phyloP scores from a whole-genome alignment of 768 basidiomycete genomes.

The Tricholoma terreum region DNA sequence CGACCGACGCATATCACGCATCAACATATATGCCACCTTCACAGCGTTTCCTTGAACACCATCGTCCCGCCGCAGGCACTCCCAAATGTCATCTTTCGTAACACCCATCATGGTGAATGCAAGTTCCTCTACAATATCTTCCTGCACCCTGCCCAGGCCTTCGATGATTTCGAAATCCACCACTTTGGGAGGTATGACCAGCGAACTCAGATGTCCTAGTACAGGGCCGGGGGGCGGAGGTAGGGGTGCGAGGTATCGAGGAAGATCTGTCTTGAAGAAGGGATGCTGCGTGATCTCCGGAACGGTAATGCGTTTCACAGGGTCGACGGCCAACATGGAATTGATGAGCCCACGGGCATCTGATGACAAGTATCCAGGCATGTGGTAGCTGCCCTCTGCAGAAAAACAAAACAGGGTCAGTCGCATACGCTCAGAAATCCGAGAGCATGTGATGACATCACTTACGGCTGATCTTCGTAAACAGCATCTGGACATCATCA shows the following conservation, averaged over 20 bases:
- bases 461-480: slow-evolving; percentile 91
- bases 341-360: slow-evolving; percentile 80
- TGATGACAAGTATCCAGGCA: slow-evolving; percentile 74
- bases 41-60: slow-evolving; percentile 88
- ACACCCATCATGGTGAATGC: slow-evolving; percentile 68
- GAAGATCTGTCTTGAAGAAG: slow-evolving; percentile 85
- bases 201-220: slow-evolving; percentile 66
- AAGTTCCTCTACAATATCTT: slow-evolving; percentile 85
- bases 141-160: slow-evolving; percentile 89
- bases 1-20: slow-evolving; percentile 82
- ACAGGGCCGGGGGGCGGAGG: slow-evolving; percentile 77
- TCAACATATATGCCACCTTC: slow-evolving; percentile 93
- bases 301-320: slow-evolving; percentile 91
- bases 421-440: not conserved
- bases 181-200: slow-evolving; percentile 67
- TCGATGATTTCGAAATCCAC: slow-evolving; percentile 86
- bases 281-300: slow-evolving; percentile 88
- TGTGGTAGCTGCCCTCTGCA: slow-evolving; percentile 81
- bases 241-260: slow-evolving; percentile 81
- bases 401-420: slow-evolving; percentile 9
- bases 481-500: slow-evolving; percentile 88
- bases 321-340: slow-evolving; percentile 91
- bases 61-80: slow-evolving; percentile 77
- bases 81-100: slow-evolving; percentile 84
- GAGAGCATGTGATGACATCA: not conserved